These are phyloP conservation scores for Raddia distichophylla DNA, from an alignment of 176 grass and related monocot species.

Conservation along the genomic window DNA sequence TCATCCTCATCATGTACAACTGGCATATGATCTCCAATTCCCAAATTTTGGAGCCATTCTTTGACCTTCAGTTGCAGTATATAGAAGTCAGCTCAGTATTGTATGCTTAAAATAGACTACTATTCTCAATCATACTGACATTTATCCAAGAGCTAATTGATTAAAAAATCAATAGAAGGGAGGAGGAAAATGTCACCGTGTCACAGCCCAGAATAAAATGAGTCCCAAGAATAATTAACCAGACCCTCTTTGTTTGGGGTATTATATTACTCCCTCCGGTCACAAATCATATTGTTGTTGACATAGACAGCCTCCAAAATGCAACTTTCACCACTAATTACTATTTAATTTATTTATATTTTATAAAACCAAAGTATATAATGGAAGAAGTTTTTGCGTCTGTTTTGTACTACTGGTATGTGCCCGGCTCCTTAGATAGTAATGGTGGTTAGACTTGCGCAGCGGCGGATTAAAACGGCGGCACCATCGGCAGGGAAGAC, in stretches of 20 bases:
- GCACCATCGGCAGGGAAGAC: too few relatives aligned
- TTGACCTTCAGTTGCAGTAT: constrained; percentile 71
- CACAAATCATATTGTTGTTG: too few relatives aligned
- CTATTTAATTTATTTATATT: too few relatives aligned
- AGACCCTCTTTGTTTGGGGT: neutral
- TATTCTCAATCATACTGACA: constrained; percentile 13
- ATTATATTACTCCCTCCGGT: neutral
- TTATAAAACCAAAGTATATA: too few relatives aligned
- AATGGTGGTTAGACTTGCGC: too few relatives aligned
- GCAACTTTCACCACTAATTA: too few relatives aligned
- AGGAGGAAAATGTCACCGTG: neutral
- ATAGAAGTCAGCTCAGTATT: constrained; percentile 24
- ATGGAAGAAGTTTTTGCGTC: too few relatives aligned
- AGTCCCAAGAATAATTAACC: neutral
- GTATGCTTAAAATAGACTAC: neutral
- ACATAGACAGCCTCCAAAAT: too few relatives aligned
- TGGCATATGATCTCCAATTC: constrained; percentile 83
- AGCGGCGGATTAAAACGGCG: too few relatives aligned
- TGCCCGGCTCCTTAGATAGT: too few relatives aligned
- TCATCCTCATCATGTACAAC: constrained; percentile 96
- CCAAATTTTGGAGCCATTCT: constrained; percentile 99
- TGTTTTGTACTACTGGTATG: too few relatives aligned
- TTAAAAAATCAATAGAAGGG: constrained; percentile 16
- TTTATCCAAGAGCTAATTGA: constrained; percentile 19
- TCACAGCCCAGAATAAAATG: constrained; percentile 5